These are phyloP conservation scores for Blastomyces emzantsi DNA, from an alignment of 2,329 filamentous ascomycete genomes.

Conservation along the genomic window DNA sequence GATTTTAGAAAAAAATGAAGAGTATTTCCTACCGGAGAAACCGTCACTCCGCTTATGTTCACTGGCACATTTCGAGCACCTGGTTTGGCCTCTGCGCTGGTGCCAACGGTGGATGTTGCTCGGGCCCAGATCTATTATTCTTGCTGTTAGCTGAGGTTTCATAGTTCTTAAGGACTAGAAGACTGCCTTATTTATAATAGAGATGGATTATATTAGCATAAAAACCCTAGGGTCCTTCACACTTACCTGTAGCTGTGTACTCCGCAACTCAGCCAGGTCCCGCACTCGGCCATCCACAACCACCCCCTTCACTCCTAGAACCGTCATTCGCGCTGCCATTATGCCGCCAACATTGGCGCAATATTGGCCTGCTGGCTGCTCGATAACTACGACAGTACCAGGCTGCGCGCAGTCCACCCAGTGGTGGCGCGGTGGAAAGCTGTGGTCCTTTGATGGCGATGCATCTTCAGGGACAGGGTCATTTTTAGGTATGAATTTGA, in stretches of 20 bases:
- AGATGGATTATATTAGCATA: not conserved
- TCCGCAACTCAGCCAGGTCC: slow-evolving; percentile 54
- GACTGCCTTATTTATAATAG: not conserved
- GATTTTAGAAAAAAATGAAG: not conserved
- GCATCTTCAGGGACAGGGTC: slow-evolving; percentile 31
- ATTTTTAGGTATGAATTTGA: slow-evolving; percentile 50
- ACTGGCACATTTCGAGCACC: slow-evolving; percentile 35
- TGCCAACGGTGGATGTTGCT: slow-evolving; percentile 38
- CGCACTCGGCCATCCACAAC: slow-evolving; percentile 61
- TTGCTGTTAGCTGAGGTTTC: not conserved
- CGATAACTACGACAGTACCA: slow-evolving; percentile 56
- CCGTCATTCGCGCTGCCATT: slow-evolving; percentile 61
- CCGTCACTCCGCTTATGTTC: slow-evolving; percentile 32
- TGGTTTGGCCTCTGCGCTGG: slow-evolving; percentile 37
- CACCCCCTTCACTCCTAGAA: slow-evolving; percentile 50
- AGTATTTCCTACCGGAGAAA: slow-evolving; percentile 30
- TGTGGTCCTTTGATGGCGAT: slow-evolving; percentile 29
- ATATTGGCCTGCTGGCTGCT: slow-evolving; percentile 55
- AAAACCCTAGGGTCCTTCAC: not conserved
- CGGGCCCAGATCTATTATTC: slow-evolving; percentile 35
- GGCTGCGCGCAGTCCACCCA: slow-evolving; percentile 58
- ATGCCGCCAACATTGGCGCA: slow-evolving; percentile 71
- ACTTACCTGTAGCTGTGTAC: slow-evolving; percentile 49
- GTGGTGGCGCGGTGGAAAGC: slow-evolving; percentile 52
- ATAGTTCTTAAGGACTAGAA: not conserved